Conservation (phyloP, 176 grass and related monocot genomes). For the Otatea glauca region DNA sequence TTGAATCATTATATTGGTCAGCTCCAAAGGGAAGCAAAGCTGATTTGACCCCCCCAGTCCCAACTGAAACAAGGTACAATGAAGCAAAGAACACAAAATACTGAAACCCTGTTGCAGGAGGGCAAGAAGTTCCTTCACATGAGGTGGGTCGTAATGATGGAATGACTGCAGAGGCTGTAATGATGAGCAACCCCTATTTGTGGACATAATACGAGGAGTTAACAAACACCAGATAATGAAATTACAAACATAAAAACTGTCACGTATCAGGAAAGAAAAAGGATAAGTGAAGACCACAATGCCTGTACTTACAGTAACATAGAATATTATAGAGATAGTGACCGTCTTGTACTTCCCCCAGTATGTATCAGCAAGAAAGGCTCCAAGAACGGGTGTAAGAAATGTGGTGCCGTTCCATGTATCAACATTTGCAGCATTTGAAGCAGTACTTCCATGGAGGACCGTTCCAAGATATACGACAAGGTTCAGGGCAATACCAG, state of each 20-base stretch:
- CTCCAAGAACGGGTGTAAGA: conserved; percentile 73
- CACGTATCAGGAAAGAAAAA: conserved; percentile 1
- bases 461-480: conserved; percentile 82
- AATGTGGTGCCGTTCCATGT: conserved; percentile 87
- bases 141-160: conserved; percentile 64
- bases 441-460: conserved; percentile 77
- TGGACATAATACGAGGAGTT: conserved; percentile 28
- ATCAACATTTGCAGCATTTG: conserved; percentile 78
- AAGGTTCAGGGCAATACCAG: conserved; percentile 78
- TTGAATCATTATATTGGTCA: conserved; percentile 84
- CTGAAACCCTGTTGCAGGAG: conserved; percentile 69
- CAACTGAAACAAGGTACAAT: conserved; percentile 77
- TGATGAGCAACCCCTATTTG: conserved; percentile 71
- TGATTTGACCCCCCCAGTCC: conserved; percentile 79
- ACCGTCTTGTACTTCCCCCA: conserved; percentile 92
- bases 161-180: conserved; percentile 71
- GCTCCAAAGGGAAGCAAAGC: conserved; percentile 84
- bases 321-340: conserved; percentile 65
- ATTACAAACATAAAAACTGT: background rate
- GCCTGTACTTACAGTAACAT: conserved; percentile 63
- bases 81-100: conserved; percentile 72
- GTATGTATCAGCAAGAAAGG: conserved; percentile 82
- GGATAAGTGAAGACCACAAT: background rate
- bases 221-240: background rate
- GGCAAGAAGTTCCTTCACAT: conserved; percentile 70